A percentile compares a stretch with the other conserved stretches of the same genome.
phyloP scores from a whole-genome alignment of 305 asterid genomes.

The Fraxinus latifolia region DNA sequence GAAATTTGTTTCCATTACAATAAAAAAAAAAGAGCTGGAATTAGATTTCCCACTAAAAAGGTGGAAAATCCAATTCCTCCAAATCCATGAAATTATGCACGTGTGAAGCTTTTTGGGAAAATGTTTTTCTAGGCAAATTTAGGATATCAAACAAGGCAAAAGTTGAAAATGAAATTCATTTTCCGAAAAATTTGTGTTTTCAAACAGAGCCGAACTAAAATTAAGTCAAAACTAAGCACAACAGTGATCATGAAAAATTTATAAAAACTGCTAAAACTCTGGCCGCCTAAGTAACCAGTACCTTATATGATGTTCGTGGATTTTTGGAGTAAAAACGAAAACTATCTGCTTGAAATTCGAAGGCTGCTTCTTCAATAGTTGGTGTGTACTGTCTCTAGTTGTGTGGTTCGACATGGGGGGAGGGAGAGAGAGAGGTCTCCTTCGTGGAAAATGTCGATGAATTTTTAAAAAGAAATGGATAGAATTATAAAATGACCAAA shows the following conservation, averaged over 20 bases:
- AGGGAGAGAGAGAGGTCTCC: conserved; percentile 20
- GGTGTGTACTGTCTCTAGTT: conserved; percentile 19
- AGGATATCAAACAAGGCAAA: no score
- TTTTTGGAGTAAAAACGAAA: neutral
- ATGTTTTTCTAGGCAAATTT: no score
- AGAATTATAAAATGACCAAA: conserved; percentile 28
- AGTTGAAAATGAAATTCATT: no score
- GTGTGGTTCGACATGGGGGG: conserved; percentile 27
- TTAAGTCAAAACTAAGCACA: neutral
- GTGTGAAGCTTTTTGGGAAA: no score
- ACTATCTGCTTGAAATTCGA: conserved; percentile 24
- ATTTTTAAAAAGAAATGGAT: conserved; percentile 9
- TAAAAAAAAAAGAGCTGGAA: no score
- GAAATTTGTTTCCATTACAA: no score
- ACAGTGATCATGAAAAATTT: neutral
- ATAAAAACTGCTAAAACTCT: neutral
- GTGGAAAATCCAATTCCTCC: no score
- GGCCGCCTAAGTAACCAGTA: neutral
- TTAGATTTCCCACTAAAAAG: no score
- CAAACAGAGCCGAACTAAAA: no score
- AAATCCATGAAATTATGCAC: no score
- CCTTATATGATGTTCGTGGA: conserved; percentile 19
- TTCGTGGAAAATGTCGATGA: conserved; percentile 22
- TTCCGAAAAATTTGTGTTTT: no score
- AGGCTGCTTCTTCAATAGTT: conserved; percentile 29